Evolutionary conservation across 2,329 filamentous ascomycete species (phyloP).

Genomic region (Endocalyx cinctus): DNA sequence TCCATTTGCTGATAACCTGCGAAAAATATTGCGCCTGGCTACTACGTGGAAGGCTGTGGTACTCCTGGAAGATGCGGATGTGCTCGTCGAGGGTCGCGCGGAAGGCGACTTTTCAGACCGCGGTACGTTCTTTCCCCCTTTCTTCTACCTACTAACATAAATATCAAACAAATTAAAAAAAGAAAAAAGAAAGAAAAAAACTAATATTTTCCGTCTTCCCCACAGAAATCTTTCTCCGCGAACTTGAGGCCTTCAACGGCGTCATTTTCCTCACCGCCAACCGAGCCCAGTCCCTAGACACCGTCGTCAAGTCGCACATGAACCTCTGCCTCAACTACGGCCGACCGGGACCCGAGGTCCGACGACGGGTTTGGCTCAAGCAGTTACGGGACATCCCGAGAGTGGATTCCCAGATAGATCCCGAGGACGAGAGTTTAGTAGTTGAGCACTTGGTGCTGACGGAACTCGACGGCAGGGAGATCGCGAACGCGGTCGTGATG

Average conservation of each 20-base stretch:
- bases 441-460: background rate
- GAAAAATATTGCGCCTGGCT: slow-evolving; percentile 20
- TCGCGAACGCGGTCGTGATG: slow-evolving; percentile 21
- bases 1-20: slow-evolving; percentile 21
- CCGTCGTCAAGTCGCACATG: slow-evolving; percentile 38
- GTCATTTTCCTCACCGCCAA: slow-evolving; percentile 43
- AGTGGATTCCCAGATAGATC: slow-evolving; percentile 10
- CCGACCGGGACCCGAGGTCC: slow-evolving; percentile 14
- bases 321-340: slow-evolving; percentile 33
- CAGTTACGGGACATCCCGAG: slow-evolving; percentile 12
- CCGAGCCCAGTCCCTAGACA: slow-evolving; percentile 31
- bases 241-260: slow-evolving; percentile 37
- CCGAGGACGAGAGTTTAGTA: slow-evolving; percentile 10
- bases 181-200: too few species aligned
- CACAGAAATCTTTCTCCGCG: slow-evolving; percentile 33
- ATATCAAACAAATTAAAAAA: too few species aligned
- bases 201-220: background rate
- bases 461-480: slow-evolving; percentile 22
- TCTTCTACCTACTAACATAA: too few species aligned
- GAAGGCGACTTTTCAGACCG: slow-evolving; percentile 15
- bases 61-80: slow-evolving; percentile 28
- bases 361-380: slow-evolving; percentile 20
- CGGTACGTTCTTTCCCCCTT: slow-evolving; percentile 7
- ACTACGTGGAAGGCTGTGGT: slow-evolving; percentile 26
- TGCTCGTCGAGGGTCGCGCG: slow-evolving; percentile 21